Conservation (phyloP, 163 green algal genomes). For the Scenedesmus sp. region DNA sequence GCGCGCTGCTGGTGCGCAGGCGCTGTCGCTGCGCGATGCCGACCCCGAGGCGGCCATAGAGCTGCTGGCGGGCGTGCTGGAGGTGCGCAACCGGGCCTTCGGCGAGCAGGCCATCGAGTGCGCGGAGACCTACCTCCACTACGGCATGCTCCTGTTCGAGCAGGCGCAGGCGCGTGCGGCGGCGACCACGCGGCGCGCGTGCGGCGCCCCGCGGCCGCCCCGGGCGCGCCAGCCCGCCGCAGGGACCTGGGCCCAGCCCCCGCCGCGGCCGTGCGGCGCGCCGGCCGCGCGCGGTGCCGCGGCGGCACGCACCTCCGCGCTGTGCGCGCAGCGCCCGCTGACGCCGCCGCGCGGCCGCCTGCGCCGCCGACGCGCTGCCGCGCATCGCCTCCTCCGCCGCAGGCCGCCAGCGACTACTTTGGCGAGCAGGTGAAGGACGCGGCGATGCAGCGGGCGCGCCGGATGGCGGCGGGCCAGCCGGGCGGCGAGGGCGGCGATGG, state of each 20-base stretch:
- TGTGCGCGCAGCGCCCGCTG: too few relatives aligned
- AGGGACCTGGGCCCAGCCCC: too few relatives aligned
- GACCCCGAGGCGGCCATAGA: conserved; percentile 47
- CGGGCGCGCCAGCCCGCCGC: too few relatives aligned
- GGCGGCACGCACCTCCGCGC: too few relatives aligned
- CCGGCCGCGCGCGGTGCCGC: too few relatives aligned
- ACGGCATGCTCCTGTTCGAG: conserved; percentile 53
- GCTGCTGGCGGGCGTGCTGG: conserved; percentile 43
- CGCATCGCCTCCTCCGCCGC: too few relatives aligned
- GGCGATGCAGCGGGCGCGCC: conserved; percentile 9
- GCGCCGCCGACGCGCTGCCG: too few relatives aligned
- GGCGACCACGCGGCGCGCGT: too few relatives aligned
- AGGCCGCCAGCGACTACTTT: conserved; percentile 40
- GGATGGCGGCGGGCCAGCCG: neutral
- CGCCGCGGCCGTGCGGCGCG: too few relatives aligned
- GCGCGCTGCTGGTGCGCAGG: too few relatives aligned
- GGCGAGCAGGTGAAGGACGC: conserved; percentile 43
- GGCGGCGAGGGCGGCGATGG: neutral
- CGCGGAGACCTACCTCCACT: conserved; percentile 54
- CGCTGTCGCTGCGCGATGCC: conserved; percentile 45
- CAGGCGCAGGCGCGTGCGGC: conserved; percentile 38
- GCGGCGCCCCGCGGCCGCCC: too few relatives aligned
- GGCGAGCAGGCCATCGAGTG: conserved; percentile 46
- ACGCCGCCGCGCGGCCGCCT: too few relatives aligned
- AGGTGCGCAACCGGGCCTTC: conserved; percentile 41